phyloP scores from a whole-genome alignment of 176 grass and related monocot species.

The Cocos nucifera region DNA sequence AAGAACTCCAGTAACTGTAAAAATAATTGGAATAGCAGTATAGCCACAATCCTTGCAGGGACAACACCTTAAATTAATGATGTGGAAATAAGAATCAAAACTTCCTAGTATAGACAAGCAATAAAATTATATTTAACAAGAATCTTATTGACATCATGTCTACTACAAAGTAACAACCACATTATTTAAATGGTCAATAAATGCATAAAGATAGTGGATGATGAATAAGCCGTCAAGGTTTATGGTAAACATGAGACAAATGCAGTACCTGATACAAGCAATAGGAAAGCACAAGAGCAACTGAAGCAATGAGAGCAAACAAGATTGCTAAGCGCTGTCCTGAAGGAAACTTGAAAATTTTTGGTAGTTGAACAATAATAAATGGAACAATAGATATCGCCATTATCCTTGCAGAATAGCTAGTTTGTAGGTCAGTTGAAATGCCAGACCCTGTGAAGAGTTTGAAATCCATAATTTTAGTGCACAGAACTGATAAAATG shows the following conservation, averaged over 20 bases:
- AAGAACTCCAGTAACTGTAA: too few species aligned
- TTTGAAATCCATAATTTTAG: conserved; percentile 7
- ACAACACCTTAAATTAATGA: too few species aligned
- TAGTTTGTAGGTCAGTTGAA: conserved; percentile 72
- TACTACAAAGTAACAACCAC: too few species aligned
- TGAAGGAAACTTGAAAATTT: conserved; percentile 47
- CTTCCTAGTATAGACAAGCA: too few species aligned
- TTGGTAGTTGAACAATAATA: conserved; percentile 72
- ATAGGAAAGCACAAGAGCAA: conserved; percentile 64
- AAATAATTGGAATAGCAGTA: too few species aligned
- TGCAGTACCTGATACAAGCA: conserved; percentile 81
- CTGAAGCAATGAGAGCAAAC: conserved; percentile 44
- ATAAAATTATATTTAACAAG: too few species aligned
- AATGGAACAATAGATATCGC: conserved; percentile 81
- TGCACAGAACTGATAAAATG: neutral
- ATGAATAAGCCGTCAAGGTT: too few species aligned
- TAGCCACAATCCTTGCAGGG: too few species aligned
- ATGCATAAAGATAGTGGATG: too few species aligned
- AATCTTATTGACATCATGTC: too few species aligned
- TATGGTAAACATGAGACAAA: conserved; percentile 2
- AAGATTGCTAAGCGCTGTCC: conserved; percentile 53
- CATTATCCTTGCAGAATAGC: conserved; percentile 92
- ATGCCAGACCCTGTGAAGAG: conserved; percentile 52
- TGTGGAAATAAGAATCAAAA: too few species aligned
- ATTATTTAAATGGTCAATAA: too few species aligned